phyloP scores from a whole-genome alignment of 1,139 yeast genomes.

The Kodamaea sp. region DNA sequence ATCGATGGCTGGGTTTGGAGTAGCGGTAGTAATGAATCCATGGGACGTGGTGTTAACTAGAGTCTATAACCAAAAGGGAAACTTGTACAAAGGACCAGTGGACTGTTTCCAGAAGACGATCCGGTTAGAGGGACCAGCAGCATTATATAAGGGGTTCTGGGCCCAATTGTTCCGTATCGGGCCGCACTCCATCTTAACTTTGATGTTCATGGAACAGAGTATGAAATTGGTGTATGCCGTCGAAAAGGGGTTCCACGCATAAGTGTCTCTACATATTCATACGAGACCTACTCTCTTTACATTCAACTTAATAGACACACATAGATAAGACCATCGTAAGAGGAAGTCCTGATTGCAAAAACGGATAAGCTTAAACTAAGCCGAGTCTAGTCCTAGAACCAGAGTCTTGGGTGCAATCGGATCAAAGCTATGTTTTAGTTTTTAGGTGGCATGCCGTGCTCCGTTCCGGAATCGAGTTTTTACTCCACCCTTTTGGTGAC shows the following conservation, averaged over 20 bases:
- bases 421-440: no score
- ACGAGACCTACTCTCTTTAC: no score
- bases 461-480: no score
- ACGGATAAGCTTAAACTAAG: no score
- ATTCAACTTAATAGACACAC: no score
- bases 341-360: no score
- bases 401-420: no score
- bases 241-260: conserved; percentile 25
- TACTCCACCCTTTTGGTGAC: no score
- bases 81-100: conserved; percentile 79
- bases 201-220: conserved; percentile 94
- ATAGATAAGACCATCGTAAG: no score
- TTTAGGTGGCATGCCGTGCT: no score
- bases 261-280: no score
- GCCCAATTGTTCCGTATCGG: conserved; percentile 92
- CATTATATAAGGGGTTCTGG: conserved; percentile 91
- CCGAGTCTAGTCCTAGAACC: no score
- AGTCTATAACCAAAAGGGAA: conserved; percentile 91
- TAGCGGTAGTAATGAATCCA: conserved; percentile 94
- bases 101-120: conserved; percentile 88
- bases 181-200: conserved; percentile 89
- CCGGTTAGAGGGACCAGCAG: conserved; percentile 77
- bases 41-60: conserved; percentile 95
- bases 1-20: conserved; percentile 85
- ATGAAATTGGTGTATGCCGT: conserved; percentile 58